phyloP scores from a whole-genome alignment of 805 yeast species.

The Pichia californica region DNA sequence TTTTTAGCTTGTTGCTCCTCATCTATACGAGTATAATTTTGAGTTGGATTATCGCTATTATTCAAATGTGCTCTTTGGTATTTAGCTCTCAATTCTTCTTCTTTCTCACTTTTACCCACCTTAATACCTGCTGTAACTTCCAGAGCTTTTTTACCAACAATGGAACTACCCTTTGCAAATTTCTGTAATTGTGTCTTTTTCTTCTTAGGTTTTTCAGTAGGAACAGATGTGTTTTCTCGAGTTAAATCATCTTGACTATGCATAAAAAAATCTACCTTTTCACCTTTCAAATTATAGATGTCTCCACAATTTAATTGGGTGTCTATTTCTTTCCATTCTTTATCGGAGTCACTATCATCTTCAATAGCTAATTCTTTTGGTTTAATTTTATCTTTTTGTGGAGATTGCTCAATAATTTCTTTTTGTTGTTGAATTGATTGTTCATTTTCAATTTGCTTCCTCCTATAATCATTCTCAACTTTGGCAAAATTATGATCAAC shows the following conservation, averaged over 20 bases:
- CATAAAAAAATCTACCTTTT: slow-evolving; percentile 39
- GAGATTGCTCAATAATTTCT: not conserved
- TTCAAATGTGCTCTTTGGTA: slow-evolving; percentile 20
- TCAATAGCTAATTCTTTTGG: slow-evolving; percentile 9
- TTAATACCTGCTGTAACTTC: slow-evolving; percentile 9
- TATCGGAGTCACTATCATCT: slow-evolving; percentile 32
- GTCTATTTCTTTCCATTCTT: slow-evolving; percentile 83
- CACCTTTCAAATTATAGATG: slow-evolving; percentile 76
- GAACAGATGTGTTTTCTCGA: slow-evolving; percentile 6
- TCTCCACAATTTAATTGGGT: slow-evolving; percentile 65
- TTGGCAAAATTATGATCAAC: slow-evolving; percentile 16
- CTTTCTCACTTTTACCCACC: slow-evolving; percentile 8
- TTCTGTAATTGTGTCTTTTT: slow-evolving; percentile 10
- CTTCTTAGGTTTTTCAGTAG: slow-evolving; percentile 4
- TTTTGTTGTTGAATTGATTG: not conserved
- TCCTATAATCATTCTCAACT: slow-evolving; percentile 6
- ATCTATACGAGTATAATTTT: slow-evolving; percentile 84
- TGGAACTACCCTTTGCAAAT: slow-evolving; percentile 1
- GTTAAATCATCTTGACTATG: slow-evolving; percentile 23
- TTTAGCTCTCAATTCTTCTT: slow-evolving; percentile 9
- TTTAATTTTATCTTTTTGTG: not conserved
- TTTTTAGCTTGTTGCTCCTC: slow-evolving; percentile 80
- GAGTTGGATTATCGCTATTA: slow-evolving; percentile 43
- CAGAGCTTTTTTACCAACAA: slow-evolving; percentile 9
- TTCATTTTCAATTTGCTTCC: not conserved